phyloP scores from a whole-genome alignment of 805 yeast genomes.

The Candida wancherniae region DNA sequence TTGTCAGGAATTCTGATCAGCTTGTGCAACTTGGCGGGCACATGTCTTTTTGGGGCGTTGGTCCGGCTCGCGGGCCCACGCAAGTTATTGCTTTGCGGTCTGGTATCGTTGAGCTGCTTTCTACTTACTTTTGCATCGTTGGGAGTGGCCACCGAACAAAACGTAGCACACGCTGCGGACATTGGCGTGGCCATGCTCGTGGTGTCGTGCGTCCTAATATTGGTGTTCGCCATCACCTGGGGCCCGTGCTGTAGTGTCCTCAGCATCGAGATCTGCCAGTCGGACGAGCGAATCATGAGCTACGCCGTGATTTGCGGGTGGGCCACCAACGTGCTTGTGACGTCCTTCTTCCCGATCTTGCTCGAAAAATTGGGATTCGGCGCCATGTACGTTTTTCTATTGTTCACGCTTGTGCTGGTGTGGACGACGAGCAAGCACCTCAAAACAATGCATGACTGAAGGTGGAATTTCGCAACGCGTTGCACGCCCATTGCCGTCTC shows the following conservation, averaged over 20 bases:
- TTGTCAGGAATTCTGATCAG: slow-evolving; percentile 17
- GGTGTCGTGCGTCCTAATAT: slow-evolving; percentile 17
- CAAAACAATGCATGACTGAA: too few relatives aligned
- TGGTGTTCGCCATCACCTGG: slow-evolving; percentile 26
- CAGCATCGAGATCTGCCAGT: slow-evolving; percentile 20
- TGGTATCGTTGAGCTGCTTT: slow-evolving; percentile 3
- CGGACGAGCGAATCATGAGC: slow-evolving; percentile 19
- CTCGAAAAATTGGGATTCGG: slow-evolving; percentile 17
- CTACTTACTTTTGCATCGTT: slow-evolving; percentile 5
- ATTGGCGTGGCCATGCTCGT: slow-evolving; percentile 12
- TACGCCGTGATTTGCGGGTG: slow-evolving; percentile 19
- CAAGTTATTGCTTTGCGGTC: slow-evolving; percentile 11
- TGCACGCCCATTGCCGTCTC: too few relatives aligned
- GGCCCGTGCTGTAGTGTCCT: slow-evolving; percentile 29
- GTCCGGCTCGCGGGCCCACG: slow-evolving; percentile 12
- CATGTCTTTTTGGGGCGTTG: slow-evolving; percentile 16
- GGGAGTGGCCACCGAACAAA: too few relatives aligned
- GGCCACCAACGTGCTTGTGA: slow-evolving; percentile 21
- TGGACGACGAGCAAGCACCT: slow-evolving; percentile 8
- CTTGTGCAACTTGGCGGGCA: slow-evolving; percentile 19
- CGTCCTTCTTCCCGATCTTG: slow-evolving; percentile 20
- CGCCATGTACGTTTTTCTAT: slow-evolving; percentile 18
- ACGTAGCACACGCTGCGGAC: too few relatives aligned
- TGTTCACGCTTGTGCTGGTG: slow-evolving; percentile 15
- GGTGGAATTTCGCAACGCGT: too few relatives aligned